A percentile compares a stretch with the other conserved stretches of the same genome.
phyloP scores from a whole-genome alignment of 768 basidiomycete genomes.

The Termitomyces sp. region DNA sequence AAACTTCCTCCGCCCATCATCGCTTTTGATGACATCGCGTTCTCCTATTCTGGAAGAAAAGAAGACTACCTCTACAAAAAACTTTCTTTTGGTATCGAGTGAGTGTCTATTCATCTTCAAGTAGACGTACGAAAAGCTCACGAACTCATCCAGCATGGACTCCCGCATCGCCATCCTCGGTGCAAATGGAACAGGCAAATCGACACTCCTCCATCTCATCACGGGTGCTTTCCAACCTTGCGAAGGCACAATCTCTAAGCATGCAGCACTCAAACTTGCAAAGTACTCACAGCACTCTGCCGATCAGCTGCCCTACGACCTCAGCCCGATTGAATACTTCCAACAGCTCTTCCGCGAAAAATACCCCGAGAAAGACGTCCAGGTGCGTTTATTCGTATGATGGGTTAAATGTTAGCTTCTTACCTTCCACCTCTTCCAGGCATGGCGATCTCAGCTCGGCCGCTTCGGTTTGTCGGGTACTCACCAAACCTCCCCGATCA shows the following conservation, averaged over 20 bases:
- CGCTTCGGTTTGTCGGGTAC: conserved; percentile 92
- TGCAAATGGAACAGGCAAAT: conserved; percentile 94
- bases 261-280: conserved; percentile 86
- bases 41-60: conserved; percentile 90
- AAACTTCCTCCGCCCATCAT: conserved; percentile 96
- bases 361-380: conserved; percentile 90
- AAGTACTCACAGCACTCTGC: conserved; percentile 99
- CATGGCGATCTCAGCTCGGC: conserved; percentile 92
- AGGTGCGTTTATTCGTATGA: conserved; percentile 27
- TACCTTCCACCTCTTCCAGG: conserved; percentile 32
- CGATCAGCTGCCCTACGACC: conserved; percentile 95
- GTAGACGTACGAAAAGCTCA: background rate
- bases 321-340: conserved; percentile 91
- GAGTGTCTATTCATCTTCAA: conserved; percentile 10
- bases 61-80: conserved; percentile 84
- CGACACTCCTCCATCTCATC: conserved; percentile 87
- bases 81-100: conserved; percentile 98
- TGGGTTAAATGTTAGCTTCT: background rate
- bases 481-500: conserved; percentile 93
- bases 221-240: conserved; percentile 74
- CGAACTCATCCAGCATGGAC: conserved; percentile 55
- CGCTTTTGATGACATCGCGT: conserved; percentile 92
- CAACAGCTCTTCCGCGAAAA: conserved; percentile 72
- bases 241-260: conserved; percentile 86
- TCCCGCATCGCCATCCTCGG: conserved; percentile 94